Evolutionary conservation across 371 early-diverging fungal genomes (phyloP).

Genomic region (Apophysomyces sp.): DNA sequence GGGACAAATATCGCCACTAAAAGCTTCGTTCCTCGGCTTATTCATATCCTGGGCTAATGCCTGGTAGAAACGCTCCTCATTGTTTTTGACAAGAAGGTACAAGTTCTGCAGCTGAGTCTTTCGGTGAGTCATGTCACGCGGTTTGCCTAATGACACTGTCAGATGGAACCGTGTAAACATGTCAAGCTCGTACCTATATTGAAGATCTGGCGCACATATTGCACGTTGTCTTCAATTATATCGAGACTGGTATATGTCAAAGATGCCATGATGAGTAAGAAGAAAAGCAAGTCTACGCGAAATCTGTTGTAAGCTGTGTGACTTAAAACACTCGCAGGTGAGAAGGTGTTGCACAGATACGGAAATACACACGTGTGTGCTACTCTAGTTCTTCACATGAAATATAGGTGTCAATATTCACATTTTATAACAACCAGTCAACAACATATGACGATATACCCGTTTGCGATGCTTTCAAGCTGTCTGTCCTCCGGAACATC

Average conservation of each 20-base stretch:
- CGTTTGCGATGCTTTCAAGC: too few species aligned
- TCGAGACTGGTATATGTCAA: conserved; percentile 34
- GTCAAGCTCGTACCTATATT: conserved; percentile 23
- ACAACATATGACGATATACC: too few species aligned
- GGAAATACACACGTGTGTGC: too few species aligned
- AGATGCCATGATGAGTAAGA: neutral
- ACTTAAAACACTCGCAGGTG: too few species aligned
- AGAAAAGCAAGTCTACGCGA: neutral
- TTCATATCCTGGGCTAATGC: conserved; percentile 69
- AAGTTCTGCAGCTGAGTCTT: conserved; percentile 70
- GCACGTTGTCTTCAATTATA: conserved; percentile 37
- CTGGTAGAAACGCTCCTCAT: conserved; percentile 57
- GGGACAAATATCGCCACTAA: conserved; percentile 65
- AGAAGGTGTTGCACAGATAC: too few species aligned
- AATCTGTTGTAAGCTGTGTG: neutral
- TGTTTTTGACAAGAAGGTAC: conserved; percentile 63
- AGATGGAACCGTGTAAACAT: neutral
- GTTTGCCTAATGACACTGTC: conserved; percentile 22
- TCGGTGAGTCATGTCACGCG: conserved; percentile 58
- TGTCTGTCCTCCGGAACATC: too few species aligned
- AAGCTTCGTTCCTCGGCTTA: conserved; percentile 55
- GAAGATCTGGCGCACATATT: conserved; percentile 33
- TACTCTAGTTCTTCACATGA: too few species aligned
- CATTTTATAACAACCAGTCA: too few species aligned
- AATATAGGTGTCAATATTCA: too few species aligned